phyloP scores from a whole-genome alignment of 2,329 filamentous ascomycete genomes.

The Zalaria obscura region DNA sequence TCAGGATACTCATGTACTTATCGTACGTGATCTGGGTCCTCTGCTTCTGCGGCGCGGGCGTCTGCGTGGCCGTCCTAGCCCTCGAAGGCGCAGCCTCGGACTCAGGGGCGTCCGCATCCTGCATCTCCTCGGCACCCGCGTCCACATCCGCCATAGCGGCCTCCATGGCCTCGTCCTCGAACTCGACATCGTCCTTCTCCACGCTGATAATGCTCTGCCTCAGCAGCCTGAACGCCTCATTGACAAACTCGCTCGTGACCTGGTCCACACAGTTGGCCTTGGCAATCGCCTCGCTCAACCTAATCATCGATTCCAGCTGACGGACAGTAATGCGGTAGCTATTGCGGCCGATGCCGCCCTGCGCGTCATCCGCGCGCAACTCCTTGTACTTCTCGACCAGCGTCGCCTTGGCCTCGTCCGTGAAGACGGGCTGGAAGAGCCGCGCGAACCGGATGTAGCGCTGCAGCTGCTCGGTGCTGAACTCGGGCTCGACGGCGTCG shows the following conservation, averaged over 20 bases:
- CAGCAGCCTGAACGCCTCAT: slow-evolving; percentile 82
- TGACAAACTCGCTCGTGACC: slow-evolving; percentile 69
- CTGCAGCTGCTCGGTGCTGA: slow-evolving; percentile 90
- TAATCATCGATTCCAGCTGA: slow-evolving; percentile 91
- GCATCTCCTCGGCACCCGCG: slow-evolving; percentile 17
- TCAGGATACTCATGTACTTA: slow-evolving; percentile 84
- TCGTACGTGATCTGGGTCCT: slow-evolving; percentile 91
- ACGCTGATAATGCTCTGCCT: slow-evolving; percentile 94
- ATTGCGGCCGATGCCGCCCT: slow-evolving; percentile 86
- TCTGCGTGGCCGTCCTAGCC: slow-evolving; percentile 26
- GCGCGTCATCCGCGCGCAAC: slow-evolving; percentile 79
- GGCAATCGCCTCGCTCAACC: slow-evolving; percentile 91
- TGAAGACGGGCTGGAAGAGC: slow-evolving; percentile 89
- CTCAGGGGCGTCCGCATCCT: slow-evolving; percentile 39
- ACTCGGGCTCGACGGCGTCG: slow-evolving; percentile 80
- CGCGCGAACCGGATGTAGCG: slow-evolving; percentile 93
- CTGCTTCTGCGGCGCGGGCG: slow-evolving; percentile 21
- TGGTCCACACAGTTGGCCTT: slow-evolving; percentile 95
- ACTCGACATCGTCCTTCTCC: slow-evolving; percentile 92
- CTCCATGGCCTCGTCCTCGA: slow-evolving; percentile 61
- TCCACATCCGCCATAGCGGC: slow-evolving; percentile 35
- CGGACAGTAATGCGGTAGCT: slow-evolving; percentile 95
- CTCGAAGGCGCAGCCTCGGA: slow-evolving; percentile 25
- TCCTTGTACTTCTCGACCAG: slow-evolving; percentile 94
- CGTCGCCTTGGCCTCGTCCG: slow-evolving; percentile 67